These are phyloP conservation scores for Asterionellopsis glacialis DNA, from an alignment of 108 stramenopile species.

Conservation along the genomic window DNA sequence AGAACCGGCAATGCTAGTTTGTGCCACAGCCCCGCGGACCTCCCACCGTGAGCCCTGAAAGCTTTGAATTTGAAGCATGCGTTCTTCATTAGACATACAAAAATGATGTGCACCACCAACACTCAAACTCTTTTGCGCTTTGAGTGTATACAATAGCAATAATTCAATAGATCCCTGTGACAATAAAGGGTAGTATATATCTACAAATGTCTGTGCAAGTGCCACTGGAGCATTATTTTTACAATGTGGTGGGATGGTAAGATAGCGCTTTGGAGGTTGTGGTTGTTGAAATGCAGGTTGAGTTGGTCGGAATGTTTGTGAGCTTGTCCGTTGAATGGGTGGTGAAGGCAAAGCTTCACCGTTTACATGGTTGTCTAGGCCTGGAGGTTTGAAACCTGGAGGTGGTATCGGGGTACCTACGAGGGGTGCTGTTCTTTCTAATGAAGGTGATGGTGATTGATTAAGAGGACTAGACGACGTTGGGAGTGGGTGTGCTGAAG, in stretches of 20 bases:
- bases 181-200: conserved; percentile 48
- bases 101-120: conserved; percentile 74
- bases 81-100: conserved; percentile 39
- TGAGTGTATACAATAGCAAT: conserved; percentile 36
- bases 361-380: too few species aligned
- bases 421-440: neutral
- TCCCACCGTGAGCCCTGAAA: conserved; percentile 42
- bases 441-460: too few species aligned
- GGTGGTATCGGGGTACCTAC: neutral
- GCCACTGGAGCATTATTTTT: conserved; percentile 26
- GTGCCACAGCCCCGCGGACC: conserved; percentile 64
- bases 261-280: conserved; percentile 6
- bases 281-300: conserved; percentile 14
- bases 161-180: conserved; percentile 40
- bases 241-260: neutral
- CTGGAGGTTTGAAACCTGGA: neutral
- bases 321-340: conserved; percentile 8
- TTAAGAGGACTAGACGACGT: too few species aligned
- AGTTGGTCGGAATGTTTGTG: conserved; percentile 2
- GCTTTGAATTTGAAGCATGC: conserved; percentile 46
- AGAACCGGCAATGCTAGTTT: conserved; percentile 29
- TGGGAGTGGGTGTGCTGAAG: too few species aligned
- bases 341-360: conserved; percentile 2
- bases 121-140: conserved; percentile 61
- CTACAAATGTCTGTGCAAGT: conserved; percentile 44